phyloP scores from a whole-genome alignment of 2,329 filamentous ascomycete species.

The Fusarium bactridioides region DNA sequence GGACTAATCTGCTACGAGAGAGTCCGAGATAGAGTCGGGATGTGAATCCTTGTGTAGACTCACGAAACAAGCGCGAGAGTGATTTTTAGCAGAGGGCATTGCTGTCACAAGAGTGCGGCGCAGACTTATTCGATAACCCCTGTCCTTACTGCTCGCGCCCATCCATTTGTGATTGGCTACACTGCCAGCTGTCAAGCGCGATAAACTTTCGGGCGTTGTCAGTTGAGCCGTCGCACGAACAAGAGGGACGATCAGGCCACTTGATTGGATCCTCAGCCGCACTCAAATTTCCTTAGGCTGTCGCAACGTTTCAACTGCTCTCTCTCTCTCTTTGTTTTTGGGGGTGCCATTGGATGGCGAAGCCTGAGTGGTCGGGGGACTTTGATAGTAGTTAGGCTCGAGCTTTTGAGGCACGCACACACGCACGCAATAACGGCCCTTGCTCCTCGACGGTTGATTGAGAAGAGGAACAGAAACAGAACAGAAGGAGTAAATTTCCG shows the following conservation, averaged over 20 bases:
- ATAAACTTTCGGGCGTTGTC: background rate
- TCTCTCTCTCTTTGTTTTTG: background rate
- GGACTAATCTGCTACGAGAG: background rate
- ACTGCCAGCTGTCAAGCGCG: constrained; percentile 20
- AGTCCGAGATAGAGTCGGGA: constrained; percentile 4
- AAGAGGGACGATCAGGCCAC: constrained; percentile 1
- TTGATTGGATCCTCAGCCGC: constrained; percentile 28
- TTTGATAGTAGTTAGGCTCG: background rate
- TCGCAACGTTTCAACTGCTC: constrained; percentile 28
- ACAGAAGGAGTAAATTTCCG: background rate
- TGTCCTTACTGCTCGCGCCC: background rate
- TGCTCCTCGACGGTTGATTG: background rate
- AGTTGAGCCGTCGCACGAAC: constrained; percentile 1
- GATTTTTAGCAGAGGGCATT: background rate
- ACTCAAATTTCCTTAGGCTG: background rate
- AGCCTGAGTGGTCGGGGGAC: background rate
- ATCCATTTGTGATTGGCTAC: background rate
- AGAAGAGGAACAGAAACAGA: background rate
- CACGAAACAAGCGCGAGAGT: constrained; percentile 31
- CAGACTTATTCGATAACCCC: constrained; percentile 1
- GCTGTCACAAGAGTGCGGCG: constrained; percentile 5
- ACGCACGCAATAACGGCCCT: background rate
- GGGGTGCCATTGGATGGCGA: background rate
- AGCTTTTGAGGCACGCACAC: constrained; percentile 1
- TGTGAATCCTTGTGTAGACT: constrained; percentile 6